Base-by-base conservation (phyloP, 2,329 filamentous ascomycete species). In the Graphiopsis chlorocephala region DNA sequence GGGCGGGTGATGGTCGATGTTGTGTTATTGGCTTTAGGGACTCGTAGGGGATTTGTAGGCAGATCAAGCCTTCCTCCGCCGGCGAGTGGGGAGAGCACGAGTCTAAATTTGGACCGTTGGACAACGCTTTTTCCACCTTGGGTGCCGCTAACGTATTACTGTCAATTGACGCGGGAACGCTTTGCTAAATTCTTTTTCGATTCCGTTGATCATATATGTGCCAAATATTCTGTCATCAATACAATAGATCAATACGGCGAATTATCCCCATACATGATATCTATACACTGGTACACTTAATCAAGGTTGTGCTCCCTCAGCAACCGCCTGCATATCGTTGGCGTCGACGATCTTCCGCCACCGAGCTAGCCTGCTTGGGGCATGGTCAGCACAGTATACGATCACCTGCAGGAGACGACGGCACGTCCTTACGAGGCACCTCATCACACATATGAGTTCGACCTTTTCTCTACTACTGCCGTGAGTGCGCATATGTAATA, bases 341-440 rank as follows among this genome's bases (percentile, higher is more conserved):
- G 59, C 47, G 29, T 33, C 45, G 59, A 52, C 59, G 47, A 61
- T 61, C 59, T 52, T 52, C 28, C 59, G 59, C 59, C 47, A 61
- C 59, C 31, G 26, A 50, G 47, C 59, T 61, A 61, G 31, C 12
- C 59, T 35, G 42, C 47, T 52, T 52, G 28, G 8, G 45, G 59
- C 35, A 61, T 61, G 26, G 45, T 33, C 45, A 50, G 42, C 57
- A 50, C 38, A 48, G 17, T 42, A 60, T 45, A 60, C 26, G 52
- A 60, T 50, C 48, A 3, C 48, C 23, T n/a, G 25, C 48, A 52
- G 48, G 25, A n/a, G 25, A 20, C 23, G 5, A 29, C 26, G 25
- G 48, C 48, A 52, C 48, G 48, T 29, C 48, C 35, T 52, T 29
- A 50, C 23, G 23, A 50, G 47, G 12, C 17, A 28, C 4, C 48